Base-by-base conservation (phyloP, 371 early-diverging fungal genomes). In the Lichtheimia corymbifera region DNA sequence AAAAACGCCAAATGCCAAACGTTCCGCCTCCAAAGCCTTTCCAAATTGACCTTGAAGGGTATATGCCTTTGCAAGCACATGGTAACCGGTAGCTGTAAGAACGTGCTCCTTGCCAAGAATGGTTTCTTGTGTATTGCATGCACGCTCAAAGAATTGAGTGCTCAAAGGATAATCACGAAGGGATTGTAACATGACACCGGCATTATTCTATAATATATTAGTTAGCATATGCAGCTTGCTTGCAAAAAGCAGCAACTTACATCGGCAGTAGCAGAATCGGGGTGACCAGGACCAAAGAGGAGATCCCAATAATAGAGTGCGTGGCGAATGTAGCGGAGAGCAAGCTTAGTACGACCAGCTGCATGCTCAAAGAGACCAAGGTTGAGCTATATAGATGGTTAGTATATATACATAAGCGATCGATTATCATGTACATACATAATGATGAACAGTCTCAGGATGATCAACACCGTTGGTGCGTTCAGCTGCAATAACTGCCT, bases 351-450 rank as follows among this genome's bases (percentile, higher is more conserved):
- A 65, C 92, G 88, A 6, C 91, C 92, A 65, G 85, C 79, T 11
- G 88, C 83, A 66, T 89, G 90, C 78, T 96, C 96, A 76, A 92
- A 95, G 72, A 91, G 83, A 30, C 91, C 95, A 66, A 93, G 83
- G 63, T 93, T 92, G 58, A 92, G 72, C 86, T 89, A 72, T 13
- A 5, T 0, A 7, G 0, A 0, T 47, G 4, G n/a, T 47, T 47
- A n/a, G 15, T 45, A n/a, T n/a, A 47, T 47, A 70, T 50, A 17
- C 5, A 52, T 18, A 47, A 27, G 6, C n/a, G 12, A 5, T 44
- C 68, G 43, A 50, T 20, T 57, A 25, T 24, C n/a, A 44, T 50
- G 18, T 51, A 47, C 68, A 51, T 79, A 93, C 84, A 79, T 94
- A 97, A 73, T 91, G 89, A 77, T 93, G 93, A 55, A 95, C 68